Conservation (phyloP, 129 eudicot species). For the Cynara cardunculus region DNA sequence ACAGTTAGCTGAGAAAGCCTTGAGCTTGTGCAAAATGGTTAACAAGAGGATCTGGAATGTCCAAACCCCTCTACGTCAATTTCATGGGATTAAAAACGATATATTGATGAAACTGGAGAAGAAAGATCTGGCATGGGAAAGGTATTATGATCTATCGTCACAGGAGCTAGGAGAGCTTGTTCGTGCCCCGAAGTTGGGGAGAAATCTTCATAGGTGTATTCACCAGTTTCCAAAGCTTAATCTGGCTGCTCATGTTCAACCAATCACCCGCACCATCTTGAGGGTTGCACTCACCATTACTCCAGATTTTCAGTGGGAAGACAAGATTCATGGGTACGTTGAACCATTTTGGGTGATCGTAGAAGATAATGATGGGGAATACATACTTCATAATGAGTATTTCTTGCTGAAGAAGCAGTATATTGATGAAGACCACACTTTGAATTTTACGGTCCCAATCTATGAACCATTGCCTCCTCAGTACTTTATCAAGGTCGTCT, state of each 20-base stretch:
- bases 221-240: conserved; percentile 92
- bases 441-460: conserved; percentile 83
- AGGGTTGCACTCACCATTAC: conserved; percentile 82
- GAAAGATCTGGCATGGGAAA: conserved; percentile 93
- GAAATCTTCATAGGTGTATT: conserved; percentile 57
- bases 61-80: conserved; percentile 94
- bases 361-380: conserved; percentile 92
- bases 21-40: conserved; percentile 87
- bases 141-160: conserved; percentile 86
- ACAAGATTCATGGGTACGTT: conserved; percentile 83
- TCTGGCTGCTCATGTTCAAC: conserved; percentile 93
- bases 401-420: conserved; percentile 90
- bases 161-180: conserved; percentile 88
- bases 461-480: conserved; percentile 93
- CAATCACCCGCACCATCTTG: conserved; percentile 83
- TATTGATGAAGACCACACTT: conserved; percentile 77
- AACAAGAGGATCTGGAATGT: conserved; percentile 94
- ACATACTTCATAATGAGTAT: conserved; percentile 86
- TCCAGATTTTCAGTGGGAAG: conserved; percentile 95
- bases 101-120: conserved; percentile 77
- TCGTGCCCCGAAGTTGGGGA: conserved; percentile 66
- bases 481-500: conserved; percentile 82
- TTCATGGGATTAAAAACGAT: conserved; percentile 68
- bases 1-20: conserved; percentile 88
- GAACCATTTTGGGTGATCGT: conserved; percentile 97